Evolutionary conservation across 805 yeast species (phyloP), one percentile per base, ranked within the genome.

Genomic region (Teunomyces lycoperdinae): DNA sequence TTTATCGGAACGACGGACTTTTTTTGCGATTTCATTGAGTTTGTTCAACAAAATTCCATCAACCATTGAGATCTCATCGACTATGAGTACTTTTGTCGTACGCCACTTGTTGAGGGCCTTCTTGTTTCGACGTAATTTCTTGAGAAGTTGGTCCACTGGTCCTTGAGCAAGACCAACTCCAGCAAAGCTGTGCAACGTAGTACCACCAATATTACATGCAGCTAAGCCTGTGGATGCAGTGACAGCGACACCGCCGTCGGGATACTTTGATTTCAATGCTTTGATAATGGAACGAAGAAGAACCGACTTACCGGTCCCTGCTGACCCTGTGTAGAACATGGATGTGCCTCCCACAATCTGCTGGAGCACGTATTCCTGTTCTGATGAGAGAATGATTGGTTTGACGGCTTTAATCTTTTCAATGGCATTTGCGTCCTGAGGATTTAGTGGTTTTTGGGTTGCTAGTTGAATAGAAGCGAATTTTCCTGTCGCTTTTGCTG

Each of bases 221-320:
- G 95, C 95, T 24, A 87, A 65, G 0, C 96, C 96, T 0, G 96
- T 87, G 0, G 94, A 86, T 0, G 95, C 95, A 0, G 94, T 86
- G 1, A 87, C 85, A 0, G 86, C 90, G 3, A 87, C 88, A 10
- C 70, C 61, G 1, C 78, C 80, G 0, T 53, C 52, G 0, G 77
- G 74, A 60, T 80, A 74, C 49, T 73, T 74, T 1, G 54, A 50
- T 51, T 68, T 73, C 46, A 87, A 61, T 0, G 74, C 65, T 56
- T 79, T 78, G 46, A 87, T 86, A 32, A 87, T 71, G 9, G 81
- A 74, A 51, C 78, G 77, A 44, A 94, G 69, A n/a, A 94, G 71
- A 3, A 94, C 85, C 1, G 99, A 92, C 62, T 94, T 94, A 61
- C 99, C 99, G 0, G 99, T 94, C 58, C 99, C 99, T 0, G 99